phyloP scores from a whole-genome alignment of 164 flowering plant species.

The Magnolia kwangsiensis region DNA sequence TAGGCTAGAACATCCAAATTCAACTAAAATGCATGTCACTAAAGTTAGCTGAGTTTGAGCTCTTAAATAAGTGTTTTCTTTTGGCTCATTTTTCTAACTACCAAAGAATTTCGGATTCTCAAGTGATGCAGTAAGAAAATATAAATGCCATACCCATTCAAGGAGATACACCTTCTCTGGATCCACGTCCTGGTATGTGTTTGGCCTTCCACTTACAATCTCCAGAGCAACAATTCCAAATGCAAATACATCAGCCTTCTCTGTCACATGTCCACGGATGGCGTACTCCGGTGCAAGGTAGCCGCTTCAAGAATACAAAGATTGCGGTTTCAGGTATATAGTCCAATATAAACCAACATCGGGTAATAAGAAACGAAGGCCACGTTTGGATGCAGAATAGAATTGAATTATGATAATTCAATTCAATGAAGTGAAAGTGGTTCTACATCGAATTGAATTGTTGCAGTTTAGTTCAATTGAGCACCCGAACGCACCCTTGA shows the following conservation, averaged over 20 bases:
- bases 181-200: constrained; percentile 24
- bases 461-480: too few relatives aligned
- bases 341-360: not conserved
- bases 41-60: too few relatives aligned
- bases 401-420: too few relatives aligned
- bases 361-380: not conserved
- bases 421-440: too few relatives aligned
- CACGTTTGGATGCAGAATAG: too few relatives aligned
- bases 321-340: not conserved
- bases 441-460: too few relatives aligned
- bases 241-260: constrained; percentile 33
- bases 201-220: constrained; percentile 28
- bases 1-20: too few relatives aligned
- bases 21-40: too few relatives aligned
- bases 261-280: constrained; percentile 33
- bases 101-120: not conserved
- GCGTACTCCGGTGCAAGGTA: constrained; percentile 35
- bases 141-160: constrained; percentile 27
- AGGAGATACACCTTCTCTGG: constrained; percentile 25
- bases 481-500: too few relatives aligned
- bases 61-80: too few relatives aligned
- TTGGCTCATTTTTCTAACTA: not conserved
- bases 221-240: constrained; percentile 30
- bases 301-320: not conserved
- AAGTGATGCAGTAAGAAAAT: not conserved